A percentile compares a stretch with the other conserved stretches of the same genome.
Evolutionary conservation across 2,329 filamentous ascomycete genomes (phyloP).

Genomic region (Paraphoma sp.): DNA sequence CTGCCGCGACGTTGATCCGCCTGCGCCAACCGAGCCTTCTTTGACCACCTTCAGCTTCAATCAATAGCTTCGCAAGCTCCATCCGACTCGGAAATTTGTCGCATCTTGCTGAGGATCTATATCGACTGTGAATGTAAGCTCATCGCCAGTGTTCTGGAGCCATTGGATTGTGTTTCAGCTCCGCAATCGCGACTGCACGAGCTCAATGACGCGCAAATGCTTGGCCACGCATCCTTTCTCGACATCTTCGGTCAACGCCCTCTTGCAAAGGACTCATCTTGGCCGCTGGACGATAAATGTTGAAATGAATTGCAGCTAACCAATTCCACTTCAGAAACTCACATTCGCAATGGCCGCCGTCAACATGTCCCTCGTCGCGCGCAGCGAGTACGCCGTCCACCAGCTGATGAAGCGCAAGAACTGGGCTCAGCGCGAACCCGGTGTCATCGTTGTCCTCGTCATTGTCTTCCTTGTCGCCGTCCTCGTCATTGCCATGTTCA

Average conservation of each 20-base stretch:
- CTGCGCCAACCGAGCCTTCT: constrained; percentile 39
- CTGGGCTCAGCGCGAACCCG: constrained; percentile 64
- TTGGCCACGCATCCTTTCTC: constrained; percentile 14
- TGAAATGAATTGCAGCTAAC: constrained; percentile 11
- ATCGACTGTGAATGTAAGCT: constrained; percentile 44
- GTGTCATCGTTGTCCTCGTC: constrained; percentile 68
- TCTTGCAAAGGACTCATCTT: neutral
- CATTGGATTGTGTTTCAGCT: constrained; percentile 18
- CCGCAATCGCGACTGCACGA: constrained; percentile 13
- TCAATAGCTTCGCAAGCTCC: constrained; percentile 5
- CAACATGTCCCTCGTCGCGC: constrained; percentile 45
- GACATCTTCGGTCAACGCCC: neutral
- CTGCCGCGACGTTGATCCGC: constrained; percentile 33
- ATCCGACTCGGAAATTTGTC: constrained; percentile 16
- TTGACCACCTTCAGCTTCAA: constrained; percentile 41
- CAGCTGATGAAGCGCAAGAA: constrained; percentile 62
- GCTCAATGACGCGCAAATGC: constrained; percentile 21
- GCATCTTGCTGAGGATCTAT: constrained; percentile 23
- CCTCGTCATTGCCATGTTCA: constrained; percentile 59
- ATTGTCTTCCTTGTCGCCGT: constrained; percentile 64
- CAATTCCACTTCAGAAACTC: constrained; percentile 23
- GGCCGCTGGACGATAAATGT: neutral
- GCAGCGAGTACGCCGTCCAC: constrained; percentile 45
- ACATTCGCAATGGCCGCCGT: constrained; percentile 46
- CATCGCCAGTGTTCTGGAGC: constrained; percentile 15